Percentiles rank a stretch among this genome's conserved stretches.
Evolutionary conservation across 257 asterid species (phyloP).

Genomic region (Solanum piurae): DNA sequence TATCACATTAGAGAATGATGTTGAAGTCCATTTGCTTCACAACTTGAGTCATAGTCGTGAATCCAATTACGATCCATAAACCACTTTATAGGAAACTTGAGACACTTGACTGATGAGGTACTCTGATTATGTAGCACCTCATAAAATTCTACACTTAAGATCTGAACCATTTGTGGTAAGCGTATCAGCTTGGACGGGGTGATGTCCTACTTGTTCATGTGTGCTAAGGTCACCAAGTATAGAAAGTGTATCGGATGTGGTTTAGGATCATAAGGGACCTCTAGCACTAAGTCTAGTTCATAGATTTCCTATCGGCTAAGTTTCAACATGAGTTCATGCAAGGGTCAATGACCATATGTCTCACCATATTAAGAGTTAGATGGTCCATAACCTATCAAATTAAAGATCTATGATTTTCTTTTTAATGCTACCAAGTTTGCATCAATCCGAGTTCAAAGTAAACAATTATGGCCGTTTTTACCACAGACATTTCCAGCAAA

Average conservation of each 20-base stretch:
- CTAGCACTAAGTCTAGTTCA: background rate
- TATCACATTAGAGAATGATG: too few species aligned
- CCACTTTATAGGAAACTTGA: too few species aligned
- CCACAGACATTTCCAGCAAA: background rate
- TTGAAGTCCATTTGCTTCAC: too few species aligned
- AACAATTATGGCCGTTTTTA: too few species aligned
- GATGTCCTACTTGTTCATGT: background rate
- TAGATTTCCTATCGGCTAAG: background rate
- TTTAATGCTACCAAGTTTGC: background rate
- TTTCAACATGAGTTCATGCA: background rate
- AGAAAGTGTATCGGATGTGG: background rate
- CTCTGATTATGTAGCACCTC: background rate
- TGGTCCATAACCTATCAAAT: background rate
- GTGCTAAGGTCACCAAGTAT: background rate
- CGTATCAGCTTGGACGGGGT: background rate
- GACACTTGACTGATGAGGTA: too few species aligned
- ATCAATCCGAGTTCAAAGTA: background rate
- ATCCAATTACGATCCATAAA: too few species aligned
- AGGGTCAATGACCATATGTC: background rate
- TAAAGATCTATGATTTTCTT: too few species aligned
- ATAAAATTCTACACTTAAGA: background rate
- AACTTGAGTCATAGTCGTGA: too few species aligned
- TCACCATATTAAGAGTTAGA: too few species aligned
- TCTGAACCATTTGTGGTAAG: background rate
- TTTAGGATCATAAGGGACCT: background rate